Percentiles rank a stretch among this genome's conserved stretches.
Conservation (phyloP, 176 grass and related monocot species). For the Chloris gayana region DNA sequence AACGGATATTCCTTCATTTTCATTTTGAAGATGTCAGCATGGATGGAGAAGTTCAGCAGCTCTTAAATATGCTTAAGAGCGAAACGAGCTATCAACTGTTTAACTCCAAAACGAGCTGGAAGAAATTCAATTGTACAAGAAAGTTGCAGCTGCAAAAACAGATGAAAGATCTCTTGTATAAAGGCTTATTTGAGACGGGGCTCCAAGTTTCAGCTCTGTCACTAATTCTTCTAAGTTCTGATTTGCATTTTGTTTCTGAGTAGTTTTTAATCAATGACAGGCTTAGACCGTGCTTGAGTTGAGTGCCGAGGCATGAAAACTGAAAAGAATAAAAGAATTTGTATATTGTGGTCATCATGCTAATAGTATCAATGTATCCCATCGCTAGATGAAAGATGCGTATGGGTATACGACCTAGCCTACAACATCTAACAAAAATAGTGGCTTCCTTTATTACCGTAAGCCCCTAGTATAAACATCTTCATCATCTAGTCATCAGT, state of each 20-base stretch:
- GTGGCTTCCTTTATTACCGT: neutral
- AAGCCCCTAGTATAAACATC: conserved; percentile 7
- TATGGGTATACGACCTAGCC: conserved; percentile 20
- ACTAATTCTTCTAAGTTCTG: too few species aligned
- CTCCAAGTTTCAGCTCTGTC: too few species aligned
- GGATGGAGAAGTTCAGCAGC: too few species aligned
- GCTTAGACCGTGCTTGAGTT: neutral
- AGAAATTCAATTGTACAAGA: neutral
- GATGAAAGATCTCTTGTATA: too few species aligned
- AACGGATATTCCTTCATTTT: too few species aligned
- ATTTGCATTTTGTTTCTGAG: neutral
- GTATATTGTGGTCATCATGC: neutral
- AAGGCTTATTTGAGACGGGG: too few species aligned
- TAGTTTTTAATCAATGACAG: too few species aligned
- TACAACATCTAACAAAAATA: conserved; percentile 24
- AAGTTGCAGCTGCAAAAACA: neutral
- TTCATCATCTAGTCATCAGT: conserved; percentile 15
- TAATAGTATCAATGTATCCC: neutral
- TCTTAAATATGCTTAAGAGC: too few species aligned
- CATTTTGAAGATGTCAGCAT: too few species aligned
- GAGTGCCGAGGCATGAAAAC: neutral
- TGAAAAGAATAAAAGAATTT: conserved; percentile 10
- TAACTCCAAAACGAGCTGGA: too few species aligned
- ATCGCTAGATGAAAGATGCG: conserved; percentile 16
- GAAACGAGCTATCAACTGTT: too few species aligned